Evolutionary conservation across 441 rosid genomes (phyloP), one percentile per base, ranked within the genome.

Genomic region (Adansonia gregorii): DNA sequence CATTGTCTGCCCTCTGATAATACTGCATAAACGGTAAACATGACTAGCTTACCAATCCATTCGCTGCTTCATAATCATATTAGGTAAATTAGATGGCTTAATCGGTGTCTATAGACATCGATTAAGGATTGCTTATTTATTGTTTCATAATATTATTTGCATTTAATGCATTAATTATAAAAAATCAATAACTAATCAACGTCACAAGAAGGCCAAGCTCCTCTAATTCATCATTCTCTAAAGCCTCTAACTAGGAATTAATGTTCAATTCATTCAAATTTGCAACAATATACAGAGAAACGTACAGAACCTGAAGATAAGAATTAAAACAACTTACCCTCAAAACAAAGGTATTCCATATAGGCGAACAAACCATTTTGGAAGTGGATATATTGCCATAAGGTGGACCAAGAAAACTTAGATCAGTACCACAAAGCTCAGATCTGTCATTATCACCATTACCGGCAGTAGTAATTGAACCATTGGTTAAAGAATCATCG

Each of bases 371-470:
- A 1, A 81, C 78, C 84, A 90, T 81, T 46, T 87, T 87, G 24
- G 99, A 86, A 58, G 85, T 82, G 14, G 98, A 87, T 72, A 89
- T 78, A 71, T 89, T 94, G 59, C 85, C 86, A 76, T 92, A 95
- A 0, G 99, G 98, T 3, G 97, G 98, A 71, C 94, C 92, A 74
- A 95, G 97, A 64, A 94, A 86, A 43, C 86, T 83, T 70, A 88
- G 68, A 67, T 88, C 88, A 7, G 80, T 85, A 41, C 84, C 83
- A 79, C 99, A 95, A 64, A 92, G 92, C 78, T 85, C 86, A 15
- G 85, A 74, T 75, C 80, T 79, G 48, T 49, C 81, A 48, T 67
- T 79, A 17, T 49, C 67, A 35, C 48, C 77, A n/a, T 20, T 76
- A 22, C 65, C 72, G 12, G 70, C 59, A 22, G 64, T 10, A 61